A percentile compares a stretch with the other conserved stretches of the same genome.
phyloP scores from a whole-genome alignment of 2,329 filamentous ascomycete species.

The Botrytis elliptica region DNA sequence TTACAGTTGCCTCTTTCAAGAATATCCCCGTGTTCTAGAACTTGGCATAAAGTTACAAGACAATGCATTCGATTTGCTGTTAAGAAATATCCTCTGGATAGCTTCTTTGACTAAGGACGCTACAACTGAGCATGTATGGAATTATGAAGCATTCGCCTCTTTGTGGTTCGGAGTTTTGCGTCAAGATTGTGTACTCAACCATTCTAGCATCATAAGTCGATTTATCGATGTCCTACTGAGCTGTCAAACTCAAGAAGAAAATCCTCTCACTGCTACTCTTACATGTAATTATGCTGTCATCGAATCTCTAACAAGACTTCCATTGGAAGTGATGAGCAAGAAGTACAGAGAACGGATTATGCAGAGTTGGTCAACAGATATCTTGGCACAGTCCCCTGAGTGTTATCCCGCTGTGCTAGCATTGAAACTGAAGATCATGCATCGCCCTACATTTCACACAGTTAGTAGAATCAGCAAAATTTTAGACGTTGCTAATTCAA shows the following conservation, averaged over 20 bases:
- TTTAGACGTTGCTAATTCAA: conserved; percentile 1
- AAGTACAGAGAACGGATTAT: conserved; percentile 47
- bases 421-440: conserved; percentile 51
- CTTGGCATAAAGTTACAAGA: conserved; percentile 26
- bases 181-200: conserved; percentile 32
- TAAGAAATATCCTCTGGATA: conserved; percentile 35
- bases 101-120: conserved; percentile 27
- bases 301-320: conserved; percentile 32
- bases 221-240: conserved; percentile 35
- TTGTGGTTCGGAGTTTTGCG: conserved; percentile 34
- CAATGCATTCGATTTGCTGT: conserved; percentile 24
- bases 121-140: conserved; percentile 13
- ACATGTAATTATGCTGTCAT: conserved; percentile 33
- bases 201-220: conserved; percentile 29
- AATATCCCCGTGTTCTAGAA: conserved; percentile 34
- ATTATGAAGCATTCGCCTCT: conserved; percentile 26
- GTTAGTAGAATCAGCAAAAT: background rate
- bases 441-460: conserved; percentile 52
- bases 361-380: conserved; percentile 31
- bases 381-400: conserved; percentile 19
- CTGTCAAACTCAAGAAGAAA: conserved; percentile 26
- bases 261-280: conserved; percentile 26
- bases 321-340: conserved; percentile 44
- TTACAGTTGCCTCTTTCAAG: conserved; percentile 32
- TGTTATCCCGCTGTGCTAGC: conserved; percentile 42